These are phyloP conservation scores for Oryza punctata DNA, from an alignment of 176 grass and related monocot species.

Conservation along the genomic window DNA sequence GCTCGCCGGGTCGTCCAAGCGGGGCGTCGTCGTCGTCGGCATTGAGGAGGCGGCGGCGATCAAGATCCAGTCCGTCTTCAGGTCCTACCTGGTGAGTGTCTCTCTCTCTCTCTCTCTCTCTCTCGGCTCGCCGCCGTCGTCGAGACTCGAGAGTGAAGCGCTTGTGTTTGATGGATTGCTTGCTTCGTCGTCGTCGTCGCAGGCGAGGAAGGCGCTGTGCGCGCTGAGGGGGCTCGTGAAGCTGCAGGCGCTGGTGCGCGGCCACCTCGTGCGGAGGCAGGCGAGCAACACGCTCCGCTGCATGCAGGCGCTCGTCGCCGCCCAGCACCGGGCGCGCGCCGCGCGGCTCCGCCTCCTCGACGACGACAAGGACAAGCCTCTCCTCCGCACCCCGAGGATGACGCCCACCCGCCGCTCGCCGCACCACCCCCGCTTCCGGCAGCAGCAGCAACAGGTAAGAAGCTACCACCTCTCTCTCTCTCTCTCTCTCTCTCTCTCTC, in stretches of 20 bases:
- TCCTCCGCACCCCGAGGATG: conserved; percentile 41
- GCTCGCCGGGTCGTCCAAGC: conserved; percentile 51
- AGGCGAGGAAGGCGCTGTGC: conserved; percentile 90
- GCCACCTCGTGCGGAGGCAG: conserved; percentile 72
- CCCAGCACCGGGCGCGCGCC: conserved; percentile 54
- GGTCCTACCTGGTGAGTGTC: conserved; percentile 66
- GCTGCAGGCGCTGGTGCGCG: conserved; percentile 84
- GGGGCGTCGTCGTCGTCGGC: conserved; percentile 32
- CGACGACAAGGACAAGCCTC: conserved; percentile 29
- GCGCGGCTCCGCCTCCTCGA: conserved; percentile 53
- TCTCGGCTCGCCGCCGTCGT: not conserved
- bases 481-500: too few relatives aligned
- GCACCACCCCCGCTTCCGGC: conserved; percentile 50
- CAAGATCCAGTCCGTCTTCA: conserved; percentile 84
- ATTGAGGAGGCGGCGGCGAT: conserved; percentile 71
- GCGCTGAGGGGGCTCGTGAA: conserved; percentile 83
- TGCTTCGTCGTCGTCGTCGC: conserved; percentile 11
- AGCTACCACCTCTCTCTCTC: too few relatives aligned
- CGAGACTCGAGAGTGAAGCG: not conserved
- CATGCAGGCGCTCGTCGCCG: conserved; percentile 83
- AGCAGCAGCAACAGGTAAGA: conserved; percentile 39
- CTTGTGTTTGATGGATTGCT: not conserved
- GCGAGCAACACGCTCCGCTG: conserved; percentile 72
- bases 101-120: conserved; percentile 3
- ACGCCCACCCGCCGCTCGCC: conserved; percentile 47